A percentile compares a stretch with the other conserved stretches of the same genome.
Conservation (phyloP, 2,329 filamentous ascomycete genomes). For the Setomelanomma holmii region DNA sequence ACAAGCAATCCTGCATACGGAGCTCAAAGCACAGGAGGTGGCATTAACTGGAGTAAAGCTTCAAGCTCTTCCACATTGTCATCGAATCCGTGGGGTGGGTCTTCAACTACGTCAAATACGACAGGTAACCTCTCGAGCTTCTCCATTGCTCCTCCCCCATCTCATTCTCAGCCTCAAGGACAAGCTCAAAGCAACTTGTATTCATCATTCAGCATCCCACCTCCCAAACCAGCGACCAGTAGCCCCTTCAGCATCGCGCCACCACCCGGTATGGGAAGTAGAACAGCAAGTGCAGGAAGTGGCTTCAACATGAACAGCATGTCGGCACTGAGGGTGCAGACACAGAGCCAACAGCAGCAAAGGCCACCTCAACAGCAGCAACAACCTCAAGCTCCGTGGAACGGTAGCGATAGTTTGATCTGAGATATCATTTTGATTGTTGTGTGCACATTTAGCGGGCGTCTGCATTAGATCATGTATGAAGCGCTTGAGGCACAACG, state of each 20-base stretch:
- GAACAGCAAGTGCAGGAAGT: slow-evolving; percentile 30
- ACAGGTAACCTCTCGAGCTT: slow-evolving; percentile 46
- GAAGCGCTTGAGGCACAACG: too few species aligned
- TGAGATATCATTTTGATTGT: slow-evolving; percentile 12
- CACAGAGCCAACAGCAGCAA: slow-evolving; percentile 30
- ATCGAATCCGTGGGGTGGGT: slow-evolving; percentile 34
- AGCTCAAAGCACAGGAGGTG: slow-evolving; percentile 21
- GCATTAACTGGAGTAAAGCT: slow-evolving; percentile 42
- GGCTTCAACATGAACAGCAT: slow-evolving; percentile 39
- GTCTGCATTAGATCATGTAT: too few species aligned
- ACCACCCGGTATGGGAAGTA: slow-evolving; percentile 26
- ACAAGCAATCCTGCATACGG: slow-evolving; percentile 32
- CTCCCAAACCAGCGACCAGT: slow-evolving; percentile 33
- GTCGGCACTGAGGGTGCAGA: slow-evolving; percentile 33
- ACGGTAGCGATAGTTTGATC: slow-evolving; percentile 39
- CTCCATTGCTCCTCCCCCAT: slow-evolving; percentile 60
- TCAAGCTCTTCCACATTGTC: slow-evolving; percentile 16
- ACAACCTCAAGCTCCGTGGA: slow-evolving; percentile 24
- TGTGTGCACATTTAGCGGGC: slow-evolving; percentile 1
- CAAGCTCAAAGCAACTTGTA: slow-evolving; percentile 36
- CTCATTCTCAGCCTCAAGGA: slow-evolving; percentile 17
- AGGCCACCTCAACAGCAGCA: slow-evolving; percentile 24
- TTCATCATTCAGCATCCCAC: slow-evolving; percentile 48
- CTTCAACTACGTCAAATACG: slow-evolving; percentile 17
- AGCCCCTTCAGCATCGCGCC: slow-evolving; percentile 38